phyloP scores from a whole-genome alignment of 306 rosid species.

The Glycine tomentella region DNA sequence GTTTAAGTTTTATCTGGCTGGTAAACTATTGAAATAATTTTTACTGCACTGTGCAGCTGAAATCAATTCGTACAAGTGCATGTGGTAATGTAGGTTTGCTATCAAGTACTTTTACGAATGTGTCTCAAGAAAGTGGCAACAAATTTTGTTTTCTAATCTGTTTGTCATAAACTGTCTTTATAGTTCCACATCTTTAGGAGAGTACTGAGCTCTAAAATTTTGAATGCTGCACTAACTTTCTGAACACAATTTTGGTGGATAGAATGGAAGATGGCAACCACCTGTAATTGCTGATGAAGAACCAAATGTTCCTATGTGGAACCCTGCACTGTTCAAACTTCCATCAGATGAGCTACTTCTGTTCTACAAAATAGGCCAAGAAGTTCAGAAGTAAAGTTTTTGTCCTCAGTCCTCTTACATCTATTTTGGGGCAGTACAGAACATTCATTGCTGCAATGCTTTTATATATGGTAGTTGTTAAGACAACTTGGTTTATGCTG shows the following conservation, averaged over 20 bases:
- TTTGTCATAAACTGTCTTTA: constrained; percentile 16
- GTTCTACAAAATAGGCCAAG: constrained; percentile 86
- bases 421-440: constrained; percentile 1
- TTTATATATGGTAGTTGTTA: neutral
- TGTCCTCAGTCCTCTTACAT: constrained; percentile 36
- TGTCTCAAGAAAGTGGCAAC: neutral
- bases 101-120: constrained; percentile 16
- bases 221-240: constrained; percentile 40
- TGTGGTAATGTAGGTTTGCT: neutral
- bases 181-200: constrained; percentile 17
- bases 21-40: neutral
- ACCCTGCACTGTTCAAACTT: constrained; percentile 87
- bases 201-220: constrained; percentile 22
- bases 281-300: constrained; percentile 80
- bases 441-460: constrained; percentile 18
- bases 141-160: constrained; percentile 20
- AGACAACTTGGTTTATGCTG: neutral
- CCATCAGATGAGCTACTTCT: constrained; percentile 85
- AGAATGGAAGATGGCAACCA: constrained; percentile 80
- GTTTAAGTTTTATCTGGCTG: constrained; percentile 2
- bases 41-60: neutral
- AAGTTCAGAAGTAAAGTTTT: constrained; percentile 77
- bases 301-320: constrained; percentile 89
- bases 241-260: constrained; percentile 43
- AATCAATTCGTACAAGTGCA: constrained; percentile 18